A percentile compares a stretch with the other conserved stretches of the same genome.
Evolutionary conservation across 108 stramenopile genomes (phyloP).

Genomic region (Nitzschia inconspicua): DNA sequence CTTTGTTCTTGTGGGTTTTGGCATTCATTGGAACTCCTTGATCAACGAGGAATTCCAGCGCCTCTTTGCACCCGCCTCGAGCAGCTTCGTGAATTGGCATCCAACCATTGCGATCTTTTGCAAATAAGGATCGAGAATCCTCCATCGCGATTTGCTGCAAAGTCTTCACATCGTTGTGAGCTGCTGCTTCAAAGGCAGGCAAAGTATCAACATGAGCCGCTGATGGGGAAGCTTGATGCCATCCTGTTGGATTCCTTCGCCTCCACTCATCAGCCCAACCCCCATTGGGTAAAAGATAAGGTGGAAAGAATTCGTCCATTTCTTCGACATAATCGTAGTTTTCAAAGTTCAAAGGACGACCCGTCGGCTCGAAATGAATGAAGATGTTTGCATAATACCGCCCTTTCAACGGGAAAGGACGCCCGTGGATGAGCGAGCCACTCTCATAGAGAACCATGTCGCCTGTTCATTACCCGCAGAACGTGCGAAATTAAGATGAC

Average conservation of each 20-base stretch:
- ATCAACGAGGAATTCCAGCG: constrained; percentile 48
- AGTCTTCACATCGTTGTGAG: constrained; percentile 50
- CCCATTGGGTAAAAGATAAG: constrained; percentile 41
- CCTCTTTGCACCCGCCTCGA: constrained; percentile 46
- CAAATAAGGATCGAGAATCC: constrained; percentile 22
- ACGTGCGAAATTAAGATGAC: no score
- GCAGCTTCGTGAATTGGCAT: constrained; percentile 59
- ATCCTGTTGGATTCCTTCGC: constrained; percentile 42
- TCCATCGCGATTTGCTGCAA: constrained; percentile 21
- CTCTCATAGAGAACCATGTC: constrained; percentile 90
- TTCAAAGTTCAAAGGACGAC: constrained; percentile 24
- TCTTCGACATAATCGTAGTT: constrained; percentile 35
- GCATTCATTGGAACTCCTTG: constrained; percentile 57
- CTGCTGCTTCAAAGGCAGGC: constrained; percentile 30
- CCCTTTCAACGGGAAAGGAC: constrained; percentile 87
- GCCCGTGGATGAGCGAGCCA: constrained; percentile 65
- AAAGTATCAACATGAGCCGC: no score
- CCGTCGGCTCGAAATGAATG: constrained; percentile 87
- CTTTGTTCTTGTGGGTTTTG: constrained; percentile 31
- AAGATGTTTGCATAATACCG: constrained; percentile 67
- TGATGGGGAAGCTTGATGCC: no score
- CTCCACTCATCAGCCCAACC: constrained; percentile 50
- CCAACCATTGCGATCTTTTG: constrained; percentile 52
- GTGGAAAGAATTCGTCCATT: constrained; percentile 56
- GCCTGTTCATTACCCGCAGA: no score